Evolutionary conservation across 192 early-diverging fungal species (phyloP).

Genomic region (Coemansia furcata): DNA sequence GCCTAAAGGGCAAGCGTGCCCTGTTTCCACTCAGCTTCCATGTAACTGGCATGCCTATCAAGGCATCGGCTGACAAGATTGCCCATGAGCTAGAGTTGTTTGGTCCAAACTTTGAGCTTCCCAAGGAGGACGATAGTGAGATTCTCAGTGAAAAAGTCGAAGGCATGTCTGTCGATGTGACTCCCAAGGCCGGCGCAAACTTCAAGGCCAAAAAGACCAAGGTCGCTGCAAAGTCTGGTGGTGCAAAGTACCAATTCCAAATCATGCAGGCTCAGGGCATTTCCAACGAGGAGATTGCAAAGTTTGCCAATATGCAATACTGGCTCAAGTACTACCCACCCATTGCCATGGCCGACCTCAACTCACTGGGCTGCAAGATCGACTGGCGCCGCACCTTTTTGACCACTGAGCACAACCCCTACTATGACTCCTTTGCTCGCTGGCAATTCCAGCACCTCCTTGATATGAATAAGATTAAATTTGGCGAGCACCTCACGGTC

Average conservation of each 20-base stretch:
- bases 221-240: constrained; percentile 81
- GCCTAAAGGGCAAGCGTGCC: constrained; percentile 86
- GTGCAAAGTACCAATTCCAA: constrained; percentile 91
- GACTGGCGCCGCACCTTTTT: constrained; percentile 98
- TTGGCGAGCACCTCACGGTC: constrained; percentile 95
- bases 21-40: constrained; percentile 98
- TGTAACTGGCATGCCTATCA: constrained; percentile 99
- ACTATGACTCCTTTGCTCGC: constrained; percentile 95
- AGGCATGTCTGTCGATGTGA: constrained; percentile 56
- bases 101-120: constrained; percentile 48
- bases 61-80: constrained; percentile 63
- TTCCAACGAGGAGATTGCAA: constrained; percentile 82
- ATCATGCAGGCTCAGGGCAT: constrained; percentile 91
- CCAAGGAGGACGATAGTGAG: constrained; percentile 34
- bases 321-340: constrained; percentile 97
- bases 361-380: constrained; percentile 73
- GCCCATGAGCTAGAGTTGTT: constrained; percentile 53
- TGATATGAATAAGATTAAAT: constrained; percentile 80
- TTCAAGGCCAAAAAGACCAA: constrained; percentile 71
- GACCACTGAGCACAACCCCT: constrained; percentile 97
- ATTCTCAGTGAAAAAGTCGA: constrained; percentile 43
- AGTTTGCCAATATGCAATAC: constrained; percentile 86
- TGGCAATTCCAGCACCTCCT: constrained; percentile 97
- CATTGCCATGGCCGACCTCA: constrained; percentile 74
- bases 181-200: constrained; percentile 24